Percentiles rank a stretch among this genome's conserved stretches.
phyloP scores from a whole-genome alignment of 129 eudicot species.

The Scalesia atractyloides region DNA sequence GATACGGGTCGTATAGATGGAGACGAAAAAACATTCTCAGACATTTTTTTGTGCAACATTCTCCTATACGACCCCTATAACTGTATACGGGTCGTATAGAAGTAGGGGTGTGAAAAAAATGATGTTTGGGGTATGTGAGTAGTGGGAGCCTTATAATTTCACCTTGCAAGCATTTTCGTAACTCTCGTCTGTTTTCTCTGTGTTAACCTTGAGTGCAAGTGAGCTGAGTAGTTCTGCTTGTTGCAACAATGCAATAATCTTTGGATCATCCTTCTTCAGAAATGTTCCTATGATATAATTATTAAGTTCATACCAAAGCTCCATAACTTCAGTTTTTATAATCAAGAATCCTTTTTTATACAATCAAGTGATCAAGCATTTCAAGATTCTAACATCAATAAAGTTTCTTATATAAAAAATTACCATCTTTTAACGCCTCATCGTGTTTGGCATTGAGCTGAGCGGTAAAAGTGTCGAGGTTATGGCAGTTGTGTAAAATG shows the following conservation, averaged over 20 bases:
- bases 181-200: slow-evolving; percentile 80
- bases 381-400: slow-evolving; percentile 13
- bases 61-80: too few species aligned
- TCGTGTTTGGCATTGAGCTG: slow-evolving; percentile 37
- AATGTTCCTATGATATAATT: slow-evolving; percentile 54
- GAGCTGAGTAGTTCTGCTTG: slow-evolving; percentile 96
- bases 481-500: slow-evolving; percentile 56
- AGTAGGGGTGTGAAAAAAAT: too few species aligned
- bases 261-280: slow-evolving; percentile 80
- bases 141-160: slow-evolving; percentile 9
- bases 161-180: slow-evolving; percentile 98
- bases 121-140: too few species aligned
- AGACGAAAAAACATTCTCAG: too few species aligned
- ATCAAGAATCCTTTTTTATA: slow-evolving; percentile 12
- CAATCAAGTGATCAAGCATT: slow-evolving; percentile 25
- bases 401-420: slow-evolving; percentile 22
- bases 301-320: slow-evolving; percentile 16
- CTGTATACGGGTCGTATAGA: too few species aligned
- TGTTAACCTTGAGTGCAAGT: slow-evolving; percentile 81
- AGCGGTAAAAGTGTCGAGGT: slow-evolving; percentile 33
- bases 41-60: too few species aligned
- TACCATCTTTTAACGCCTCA: slow-evolving; percentile 57
- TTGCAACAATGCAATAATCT: slow-evolving; percentile 70
- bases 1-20: too few species aligned
- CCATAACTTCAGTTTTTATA: slow-evolving; percentile 16